phyloP scores from a whole-genome alignment of 1,139 yeast genomes.

The Keqinozyma sinolaborantium region DNA sequence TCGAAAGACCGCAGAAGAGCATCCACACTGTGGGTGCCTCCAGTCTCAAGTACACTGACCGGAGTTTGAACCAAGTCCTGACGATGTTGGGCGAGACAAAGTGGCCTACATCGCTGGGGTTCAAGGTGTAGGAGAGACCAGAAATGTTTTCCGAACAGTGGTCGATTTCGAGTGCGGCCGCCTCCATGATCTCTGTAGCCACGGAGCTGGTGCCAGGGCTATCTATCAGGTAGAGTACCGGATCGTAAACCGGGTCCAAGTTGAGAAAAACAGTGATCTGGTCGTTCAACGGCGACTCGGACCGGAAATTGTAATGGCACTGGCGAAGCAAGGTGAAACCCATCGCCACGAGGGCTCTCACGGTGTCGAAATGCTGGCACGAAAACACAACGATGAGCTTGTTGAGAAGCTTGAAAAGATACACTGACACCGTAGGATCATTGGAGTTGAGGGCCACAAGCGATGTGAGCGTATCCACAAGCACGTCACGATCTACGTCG shows the following conservation, averaged over 20 bases:
- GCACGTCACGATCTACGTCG: conserved; percentile 1
- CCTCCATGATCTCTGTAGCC: too few species aligned
- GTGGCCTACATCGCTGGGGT: not conserved
- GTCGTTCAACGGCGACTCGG: conserved; percentile 4
- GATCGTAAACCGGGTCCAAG: conserved; percentile 7
- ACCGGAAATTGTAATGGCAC: conserved; percentile 6
- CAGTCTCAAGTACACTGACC: conserved; percentile 9
- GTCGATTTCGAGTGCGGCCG: not conserved
- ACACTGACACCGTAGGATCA: conserved; percentile 1
- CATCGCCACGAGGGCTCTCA: conserved; percentile 3
- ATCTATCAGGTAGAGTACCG: too few species aligned
- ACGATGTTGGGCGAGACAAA: too few species aligned
- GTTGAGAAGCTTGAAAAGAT: conserved; percentile 6
- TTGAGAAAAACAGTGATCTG: conserved; percentile 10
- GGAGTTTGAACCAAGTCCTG: conserved; percentile 7
- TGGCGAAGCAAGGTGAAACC: conserved; percentile 6
- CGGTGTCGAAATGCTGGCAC: conserved; percentile 4
- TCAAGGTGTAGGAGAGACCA: not conserved
- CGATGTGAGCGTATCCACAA: not conserved
- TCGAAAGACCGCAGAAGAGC: not conserved
- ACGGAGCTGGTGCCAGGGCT: too few species aligned
- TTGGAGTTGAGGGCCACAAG: too few species aligned
- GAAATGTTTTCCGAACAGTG: not conserved
- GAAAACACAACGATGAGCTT: conserved; percentile 7
- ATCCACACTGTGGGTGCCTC: conserved; percentile 7